phyloP scores from a whole-genome alignment of 768 basidiomycete genomes.

The Suillus subluteus region DNA sequence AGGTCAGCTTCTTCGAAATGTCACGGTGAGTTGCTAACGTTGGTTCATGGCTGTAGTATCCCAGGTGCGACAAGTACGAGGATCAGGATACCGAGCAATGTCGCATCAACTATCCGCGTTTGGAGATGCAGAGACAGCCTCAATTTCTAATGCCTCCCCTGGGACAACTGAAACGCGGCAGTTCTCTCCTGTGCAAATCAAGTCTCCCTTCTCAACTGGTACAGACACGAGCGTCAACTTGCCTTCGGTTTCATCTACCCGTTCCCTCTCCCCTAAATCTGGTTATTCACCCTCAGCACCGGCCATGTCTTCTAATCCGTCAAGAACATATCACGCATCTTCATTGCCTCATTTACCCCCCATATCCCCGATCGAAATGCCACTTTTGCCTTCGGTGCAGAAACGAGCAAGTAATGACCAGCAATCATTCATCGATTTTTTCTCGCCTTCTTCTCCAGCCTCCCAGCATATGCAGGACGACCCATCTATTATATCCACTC shows the following conservation, averaged over 20 bases:
- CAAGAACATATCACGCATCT: constrained; percentile 43
- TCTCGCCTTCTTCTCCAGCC: constrained; percentile 30
- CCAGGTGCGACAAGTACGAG: constrained; percentile 19
- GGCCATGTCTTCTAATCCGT: constrained; percentile 46
- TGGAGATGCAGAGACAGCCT: constrained; percentile 28
- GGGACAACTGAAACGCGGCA: constrained; percentile 18
- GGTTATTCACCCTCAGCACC: constrained; percentile 31
- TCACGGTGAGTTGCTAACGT: constrained; percentile 9
- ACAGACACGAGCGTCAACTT: constrained; percentile 5
- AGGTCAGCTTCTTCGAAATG: constrained; percentile 22
- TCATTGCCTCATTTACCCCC: constrained; percentile 31
- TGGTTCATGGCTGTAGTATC: constrained; percentile 19
- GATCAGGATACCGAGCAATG: constrained; percentile 9
- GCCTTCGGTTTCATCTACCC: constrained; percentile 19
- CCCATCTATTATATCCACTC: constrained; percentile 10
- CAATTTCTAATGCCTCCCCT: constrained; percentile 18
- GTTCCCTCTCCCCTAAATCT: constrained; percentile 30
- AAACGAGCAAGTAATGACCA: constrained; percentile 36
- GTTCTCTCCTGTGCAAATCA: constrained; percentile 18
- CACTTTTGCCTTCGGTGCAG: constrained; percentile 20
- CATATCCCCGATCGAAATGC: constrained; percentile 23
- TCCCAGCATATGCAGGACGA: constrained; percentile 11
- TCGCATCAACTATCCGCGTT: constrained; percentile 20
- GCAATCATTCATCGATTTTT: constrained; percentile 53
- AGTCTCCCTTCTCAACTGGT: constrained; percentile 17